phyloP scores from a whole-genome alignment of 2,329 filamentous ascomycete genomes.

The Fusarium algeriense region DNA sequence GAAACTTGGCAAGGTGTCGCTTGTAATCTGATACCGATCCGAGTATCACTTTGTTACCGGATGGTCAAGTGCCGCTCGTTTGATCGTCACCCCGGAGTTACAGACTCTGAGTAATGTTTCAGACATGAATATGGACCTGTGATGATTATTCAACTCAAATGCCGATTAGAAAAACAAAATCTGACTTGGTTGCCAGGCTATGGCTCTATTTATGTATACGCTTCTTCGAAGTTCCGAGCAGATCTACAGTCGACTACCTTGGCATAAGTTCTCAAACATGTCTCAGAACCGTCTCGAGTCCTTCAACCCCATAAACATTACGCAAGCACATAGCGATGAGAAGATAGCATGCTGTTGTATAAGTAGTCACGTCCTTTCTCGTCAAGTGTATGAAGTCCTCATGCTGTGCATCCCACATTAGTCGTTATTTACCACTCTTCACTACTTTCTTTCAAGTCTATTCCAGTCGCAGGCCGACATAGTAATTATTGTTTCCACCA shows the following conservation, averaged over 20 bases:
- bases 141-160: slow-evolving; percentile 9
- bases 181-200: neutral
- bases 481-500: slow-evolving; percentile 40
- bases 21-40: slow-evolving; percentile 25
- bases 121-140: slow-evolving; percentile 11
- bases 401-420: slow-evolving; percentile 18
- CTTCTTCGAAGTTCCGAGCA: slow-evolving; percentile 6
- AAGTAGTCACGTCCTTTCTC: slow-evolving; percentile 19
- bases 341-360: slow-evolving; percentile 4
- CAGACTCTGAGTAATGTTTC: slow-evolving; percentile 25
- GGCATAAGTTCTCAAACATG: slow-evolving; percentile 20
- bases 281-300: slow-evolving; percentile 33
- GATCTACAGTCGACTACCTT: neutral
- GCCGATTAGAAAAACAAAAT: neutral
- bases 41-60: slow-evolving; percentile 37
- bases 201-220: slow-evolving; percentile 2
- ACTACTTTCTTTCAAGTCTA: slow-evolving; percentile 15
- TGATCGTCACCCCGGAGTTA: slow-evolving; percentile 36
- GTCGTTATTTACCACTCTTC: slow-evolving; percentile 6
- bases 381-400: neutral
- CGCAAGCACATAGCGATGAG: neutral
- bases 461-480: slow-evolving; percentile 66
- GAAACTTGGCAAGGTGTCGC: neutral
- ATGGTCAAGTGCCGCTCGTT: slow-evolving; percentile 31
- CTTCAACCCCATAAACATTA: slow-evolving; percentile 3